A percentile compares a stretch with the other conserved stretches of the same genome.
These are phyloP conservation scores for Ceratobasidium sp. DNA, from an alignment of 1,284 basidiomycete genomes.

Conservation along the genomic window DNA sequence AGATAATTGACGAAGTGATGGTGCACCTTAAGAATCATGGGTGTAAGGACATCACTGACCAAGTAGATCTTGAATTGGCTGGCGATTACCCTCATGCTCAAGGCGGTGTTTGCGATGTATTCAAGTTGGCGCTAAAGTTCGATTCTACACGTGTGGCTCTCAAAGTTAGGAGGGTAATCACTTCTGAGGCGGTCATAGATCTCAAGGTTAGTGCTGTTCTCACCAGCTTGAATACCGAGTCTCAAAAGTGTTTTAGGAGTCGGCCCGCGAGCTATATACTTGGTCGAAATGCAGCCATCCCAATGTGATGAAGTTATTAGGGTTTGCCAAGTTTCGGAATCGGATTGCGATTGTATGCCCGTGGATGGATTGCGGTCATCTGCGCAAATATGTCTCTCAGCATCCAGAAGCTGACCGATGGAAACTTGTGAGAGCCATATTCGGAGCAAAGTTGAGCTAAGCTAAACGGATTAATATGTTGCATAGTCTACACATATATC, in stretches of 20 bases:
- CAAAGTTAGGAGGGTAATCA: background rate
- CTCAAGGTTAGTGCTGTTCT: background rate
- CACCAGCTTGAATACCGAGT: background rate
- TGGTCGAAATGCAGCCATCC: slow-evolving; percentile 11
- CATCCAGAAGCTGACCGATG: background rate
- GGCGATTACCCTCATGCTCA: background rate
- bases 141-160: background rate
- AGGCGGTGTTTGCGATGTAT: background rate
- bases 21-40: background rate
- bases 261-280: background rate
- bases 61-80: background rate
- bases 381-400: background rate
- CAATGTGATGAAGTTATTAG: background rate
- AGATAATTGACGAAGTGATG: background rate
- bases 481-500: background rate
- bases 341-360: background rate
- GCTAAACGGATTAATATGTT: background rate
- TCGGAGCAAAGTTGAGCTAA: background rate
- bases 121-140: background rate
- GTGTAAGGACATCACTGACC: background rate
- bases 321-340: background rate
- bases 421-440: background rate
- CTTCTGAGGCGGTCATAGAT: background rate
- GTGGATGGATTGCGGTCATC: background rate
- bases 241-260: background rate